Conservation (phyloP, 345 rosid genomes). For the Acer yangbiense region DNA sequence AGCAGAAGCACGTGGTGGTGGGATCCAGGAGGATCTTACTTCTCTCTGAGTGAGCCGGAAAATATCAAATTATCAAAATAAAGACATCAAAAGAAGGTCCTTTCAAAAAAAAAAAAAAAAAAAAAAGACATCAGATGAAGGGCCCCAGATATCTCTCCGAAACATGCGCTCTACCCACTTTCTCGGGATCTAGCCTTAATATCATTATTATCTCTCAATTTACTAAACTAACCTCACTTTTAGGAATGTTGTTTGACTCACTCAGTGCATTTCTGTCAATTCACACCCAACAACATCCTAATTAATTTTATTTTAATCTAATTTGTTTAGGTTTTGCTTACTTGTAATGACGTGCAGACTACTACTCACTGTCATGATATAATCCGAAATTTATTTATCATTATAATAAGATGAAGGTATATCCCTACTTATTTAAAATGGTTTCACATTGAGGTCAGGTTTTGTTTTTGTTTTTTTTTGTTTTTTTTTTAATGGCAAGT, state of each 20-base stretch:
- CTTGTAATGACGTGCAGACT: constrained; percentile 7
- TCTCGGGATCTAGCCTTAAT: constrained; percentile 2
- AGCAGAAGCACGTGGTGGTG: constrained; percentile 14
- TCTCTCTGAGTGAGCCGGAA: neutral
- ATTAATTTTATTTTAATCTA: neutral
- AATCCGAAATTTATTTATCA: neutral
- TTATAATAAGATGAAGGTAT: neutral
- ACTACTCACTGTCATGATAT: too few relatives aligned
- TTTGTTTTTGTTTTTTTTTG: too few relatives aligned
- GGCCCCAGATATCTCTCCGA: constrained; percentile 36
- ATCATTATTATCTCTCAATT: neutral
- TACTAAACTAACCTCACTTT: constrained; percentile 14
- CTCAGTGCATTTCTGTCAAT: neutral
- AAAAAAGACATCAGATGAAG: neutral
- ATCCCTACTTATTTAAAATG: neutral
- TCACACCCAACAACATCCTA: neutral
- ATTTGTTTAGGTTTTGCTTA: neutral
- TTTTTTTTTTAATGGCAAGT: too few relatives aligned
- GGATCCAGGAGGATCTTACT: neutral
- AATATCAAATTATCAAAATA: neutral
- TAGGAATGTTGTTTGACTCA: constrained; percentile 8
- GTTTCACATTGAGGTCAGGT: too few relatives aligned
- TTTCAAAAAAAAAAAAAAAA: too few relatives aligned
- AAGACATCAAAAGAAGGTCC: neutral
- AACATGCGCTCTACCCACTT: constrained; percentile 22